Evolutionary conservation across 495 filamentous ascomycete genomes (phyloP).

Genomic region (Collariella sp.): DNA sequence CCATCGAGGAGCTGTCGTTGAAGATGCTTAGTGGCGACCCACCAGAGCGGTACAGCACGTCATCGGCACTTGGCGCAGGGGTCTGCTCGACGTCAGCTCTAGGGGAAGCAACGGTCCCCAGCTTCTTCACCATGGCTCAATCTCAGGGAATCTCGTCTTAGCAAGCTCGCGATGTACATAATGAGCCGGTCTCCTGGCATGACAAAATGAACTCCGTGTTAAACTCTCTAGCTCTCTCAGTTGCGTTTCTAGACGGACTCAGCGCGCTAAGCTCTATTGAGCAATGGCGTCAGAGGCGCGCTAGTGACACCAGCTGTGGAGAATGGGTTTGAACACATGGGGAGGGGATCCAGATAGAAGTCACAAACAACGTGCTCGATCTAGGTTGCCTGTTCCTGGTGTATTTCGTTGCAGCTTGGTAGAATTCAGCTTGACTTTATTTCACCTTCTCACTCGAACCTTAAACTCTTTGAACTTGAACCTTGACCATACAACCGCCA

Average conservation of each 20-base stretch:
- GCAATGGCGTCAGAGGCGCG: constrained; percentile 21
- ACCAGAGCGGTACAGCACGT: not conserved
- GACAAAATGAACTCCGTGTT: no score
- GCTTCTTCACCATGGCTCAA: not conserved
- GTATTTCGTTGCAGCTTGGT: not conserved
- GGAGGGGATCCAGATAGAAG: not conserved
- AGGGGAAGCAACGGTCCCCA: not conserved
- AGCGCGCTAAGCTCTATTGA: not conserved
- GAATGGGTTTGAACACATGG: not conserved
- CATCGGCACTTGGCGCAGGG: constrained; percentile 5
- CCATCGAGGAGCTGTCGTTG: no score
- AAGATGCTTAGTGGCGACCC: not conserved
- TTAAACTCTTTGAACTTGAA: not conserved
- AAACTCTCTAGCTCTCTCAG: no score
- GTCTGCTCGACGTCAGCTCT: not conserved
- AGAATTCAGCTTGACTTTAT: not conserved
- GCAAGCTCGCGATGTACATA: no score
- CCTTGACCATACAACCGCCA: not conserved
- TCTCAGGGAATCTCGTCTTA: no score
- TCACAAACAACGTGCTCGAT: not conserved
- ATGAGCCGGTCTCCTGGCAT: no score
- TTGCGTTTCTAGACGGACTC: not conserved
- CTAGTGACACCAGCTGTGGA: no score
- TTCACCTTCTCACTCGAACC: not conserved
- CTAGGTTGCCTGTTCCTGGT: no score